phyloP scores from a whole-genome alignment of 2,329 filamentous ascomycete species.

The Hyphodiscus sp. region DNA sequence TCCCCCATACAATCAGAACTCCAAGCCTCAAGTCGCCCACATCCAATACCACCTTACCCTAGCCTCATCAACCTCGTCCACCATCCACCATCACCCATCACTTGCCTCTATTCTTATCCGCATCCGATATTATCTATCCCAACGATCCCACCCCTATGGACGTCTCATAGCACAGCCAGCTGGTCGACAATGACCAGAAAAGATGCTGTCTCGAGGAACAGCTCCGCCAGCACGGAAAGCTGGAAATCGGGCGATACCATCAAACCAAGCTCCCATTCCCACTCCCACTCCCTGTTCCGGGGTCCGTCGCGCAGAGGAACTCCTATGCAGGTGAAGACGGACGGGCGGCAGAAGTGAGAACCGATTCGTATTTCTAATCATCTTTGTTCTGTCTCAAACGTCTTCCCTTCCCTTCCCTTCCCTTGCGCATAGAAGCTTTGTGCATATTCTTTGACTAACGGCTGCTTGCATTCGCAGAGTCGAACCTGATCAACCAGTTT shows the following conservation, averaged over 20 bases:
- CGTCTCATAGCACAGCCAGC: constrained; percentile 19
- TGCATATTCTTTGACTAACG: constrained; percentile 29
- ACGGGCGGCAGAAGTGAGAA: constrained; percentile 37
- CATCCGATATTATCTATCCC: background rate
- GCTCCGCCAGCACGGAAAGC: constrained; percentile 59
- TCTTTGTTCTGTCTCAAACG: constrained; percentile 1
- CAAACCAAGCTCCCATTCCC: constrained; percentile 31
- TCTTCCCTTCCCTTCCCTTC: constrained; percentile 1
- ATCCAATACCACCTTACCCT: background rate
- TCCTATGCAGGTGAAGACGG: constrained; percentile 48
- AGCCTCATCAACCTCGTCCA: background rate
- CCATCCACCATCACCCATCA: background rate
- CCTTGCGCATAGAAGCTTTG: constrained; percentile 17
- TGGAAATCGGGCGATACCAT: constrained; percentile 61
- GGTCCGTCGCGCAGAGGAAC: constrained; percentile 25
- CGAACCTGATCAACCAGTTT: constrained; percentile 29
- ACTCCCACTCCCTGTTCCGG: constrained; percentile 19
- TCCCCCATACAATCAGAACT: background rate
- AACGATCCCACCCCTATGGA: constrained; percentile 17
- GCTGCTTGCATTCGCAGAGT: constrained; percentile 29
- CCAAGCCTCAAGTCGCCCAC: background rate
- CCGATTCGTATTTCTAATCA: constrained; percentile 18
- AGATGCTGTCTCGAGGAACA: constrained; percentile 54
- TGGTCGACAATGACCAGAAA: constrained; percentile 56
- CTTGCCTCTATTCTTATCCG: background rate